Conservation (phyloP, 2,329 filamentous ascomycete genomes). For the Beauveria brongniartii region DNA sequence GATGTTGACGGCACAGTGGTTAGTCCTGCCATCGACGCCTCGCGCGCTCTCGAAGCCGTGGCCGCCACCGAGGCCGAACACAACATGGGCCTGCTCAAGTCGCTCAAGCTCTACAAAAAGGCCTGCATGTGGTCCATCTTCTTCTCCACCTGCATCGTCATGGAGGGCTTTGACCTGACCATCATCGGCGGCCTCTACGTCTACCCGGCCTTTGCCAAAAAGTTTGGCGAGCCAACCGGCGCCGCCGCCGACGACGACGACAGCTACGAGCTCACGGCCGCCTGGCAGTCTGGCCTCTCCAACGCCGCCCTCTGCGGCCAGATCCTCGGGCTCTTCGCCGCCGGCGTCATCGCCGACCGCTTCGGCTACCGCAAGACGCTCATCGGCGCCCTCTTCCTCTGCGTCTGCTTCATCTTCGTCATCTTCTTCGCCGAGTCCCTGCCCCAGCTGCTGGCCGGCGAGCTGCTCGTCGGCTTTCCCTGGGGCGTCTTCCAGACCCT, state of each 20-base stretch:
- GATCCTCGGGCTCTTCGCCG: conserved; percentile 42
- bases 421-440: conserved; percentile 38
- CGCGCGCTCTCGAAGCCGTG: conserved; percentile 14
- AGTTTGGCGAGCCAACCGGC: conserved; percentile 27
- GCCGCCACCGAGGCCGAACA: conserved; percentile 26
- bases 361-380: conserved; percentile 41
- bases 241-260: conserved; percentile 29
- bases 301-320: conserved; percentile 41
- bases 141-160: conserved; percentile 29
- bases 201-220: conserved; percentile 29
- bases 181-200: conserved; percentile 34
- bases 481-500: conserved; percentile 41
- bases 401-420: conserved; percentile 39
- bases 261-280: conserved; percentile 38
- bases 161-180: conserved; percentile 33
- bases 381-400: conserved; percentile 30
- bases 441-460: conserved; percentile 33
- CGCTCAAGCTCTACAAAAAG: conserved; percentile 33
- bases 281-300: conserved; percentile 44
- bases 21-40: not conserved
- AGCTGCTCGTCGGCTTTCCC: conserved; percentile 39
- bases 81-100: conserved; percentile 23
- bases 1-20: not conserved
- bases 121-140: conserved; percentile 30
- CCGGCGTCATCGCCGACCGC: conserved; percentile 39